Evolutionary conservation across 2,329 filamentous ascomycete species (phyloP).

Genomic region (Talaromyces sp.): DNA sequence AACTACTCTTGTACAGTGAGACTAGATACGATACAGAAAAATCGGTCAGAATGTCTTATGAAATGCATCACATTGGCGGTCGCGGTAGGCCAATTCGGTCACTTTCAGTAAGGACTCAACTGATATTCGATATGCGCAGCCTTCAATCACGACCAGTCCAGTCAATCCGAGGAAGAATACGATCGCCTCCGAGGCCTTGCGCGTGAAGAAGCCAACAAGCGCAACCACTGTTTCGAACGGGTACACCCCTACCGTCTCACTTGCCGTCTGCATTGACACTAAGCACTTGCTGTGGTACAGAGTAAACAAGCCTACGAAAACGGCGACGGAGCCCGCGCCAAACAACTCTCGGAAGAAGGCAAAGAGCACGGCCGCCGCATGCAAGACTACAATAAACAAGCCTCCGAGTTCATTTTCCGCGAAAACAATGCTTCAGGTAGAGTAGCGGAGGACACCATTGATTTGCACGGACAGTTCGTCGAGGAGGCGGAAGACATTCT

Average conservation of each 20-base stretch:
- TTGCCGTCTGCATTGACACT: not conserved
- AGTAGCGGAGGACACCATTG: conserved; percentile 77
- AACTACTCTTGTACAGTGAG: not conserved
- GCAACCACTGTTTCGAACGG: conserved; percentile 70
- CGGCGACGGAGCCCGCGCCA: conserved; percentile 79
- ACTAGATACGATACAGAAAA: not conserved
- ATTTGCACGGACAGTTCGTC: conserved; percentile 90
- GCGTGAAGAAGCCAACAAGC: conserved; percentile 73
- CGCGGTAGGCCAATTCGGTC: conserved; percentile 6
- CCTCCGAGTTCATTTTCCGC: conserved; percentile 89
- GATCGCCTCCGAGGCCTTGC: conserved; percentile 83
- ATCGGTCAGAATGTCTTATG: conserved; percentile 15
- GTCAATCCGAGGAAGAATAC: conserved; percentile 73
- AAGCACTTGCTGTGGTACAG: conserved; percentile 37
- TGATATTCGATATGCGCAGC: conserved; percentile 37
- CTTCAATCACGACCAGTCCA: conserved; percentile 68
- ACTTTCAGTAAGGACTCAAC: not conserved
- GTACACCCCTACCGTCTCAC: conserved; percentile 40
- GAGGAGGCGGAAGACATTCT: conserved; percentile 92
- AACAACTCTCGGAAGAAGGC: conserved; percentile 77
- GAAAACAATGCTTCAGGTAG: conserved; percentile 81
- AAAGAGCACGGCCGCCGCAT: conserved; percentile 80
- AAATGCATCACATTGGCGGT: conserved; percentile 17
- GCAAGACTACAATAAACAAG: conserved; percentile 85
- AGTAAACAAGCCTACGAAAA: conserved; percentile 73